phyloP scores from a whole-genome alignment of 2,329 filamentous ascomycete genomes.

The Thermomyces lanuginosus region DNA sequence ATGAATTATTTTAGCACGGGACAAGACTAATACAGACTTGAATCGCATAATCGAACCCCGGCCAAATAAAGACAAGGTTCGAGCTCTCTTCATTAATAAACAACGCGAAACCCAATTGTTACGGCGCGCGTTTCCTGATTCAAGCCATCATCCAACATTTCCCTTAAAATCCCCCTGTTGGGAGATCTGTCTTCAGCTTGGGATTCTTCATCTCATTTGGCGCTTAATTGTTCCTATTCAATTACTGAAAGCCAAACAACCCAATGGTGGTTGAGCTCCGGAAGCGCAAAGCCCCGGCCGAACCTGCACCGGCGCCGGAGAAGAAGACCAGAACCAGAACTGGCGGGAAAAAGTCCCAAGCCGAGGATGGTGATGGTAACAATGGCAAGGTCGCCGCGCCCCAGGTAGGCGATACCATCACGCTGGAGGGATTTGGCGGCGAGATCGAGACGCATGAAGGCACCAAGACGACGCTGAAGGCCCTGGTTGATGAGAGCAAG shows the following conservation, averaged over 20 bases:
- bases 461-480: constrained; percentile 58
- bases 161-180: too few relatives aligned
- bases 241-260: background rate
- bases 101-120: too few relatives aligned
- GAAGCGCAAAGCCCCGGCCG: constrained; percentile 42
- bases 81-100: too few relatives aligned
- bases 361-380: constrained; percentile 10
- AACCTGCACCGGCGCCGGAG: constrained; percentile 24
- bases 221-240: too few relatives aligned
- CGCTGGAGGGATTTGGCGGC: constrained; percentile 41
- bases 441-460: constrained; percentile 79
- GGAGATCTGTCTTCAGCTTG: too few relatives aligned
- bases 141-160: too few relatives aligned
- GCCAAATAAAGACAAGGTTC: too few relatives aligned
- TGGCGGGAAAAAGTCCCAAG: constrained; percentile 11
- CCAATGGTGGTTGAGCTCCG: constrained; percentile 43
- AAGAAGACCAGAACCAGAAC: constrained; percentile 13
- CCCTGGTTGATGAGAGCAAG: constrained; percentile 68
- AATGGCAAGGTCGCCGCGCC: constrained; percentile 9
- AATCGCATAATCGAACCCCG: too few relatives aligned
- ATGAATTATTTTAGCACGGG: too few relatives aligned
- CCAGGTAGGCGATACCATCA: constrained; percentile 35
- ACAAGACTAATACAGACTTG: too few relatives aligned
- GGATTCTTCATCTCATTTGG: too few relatives aligned
- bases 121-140: too few relatives aligned